Evolutionary conservation across 2,329 filamentous ascomycete genomes (phyloP).

Genomic region (Fusarium chlamydosporum): DNA sequence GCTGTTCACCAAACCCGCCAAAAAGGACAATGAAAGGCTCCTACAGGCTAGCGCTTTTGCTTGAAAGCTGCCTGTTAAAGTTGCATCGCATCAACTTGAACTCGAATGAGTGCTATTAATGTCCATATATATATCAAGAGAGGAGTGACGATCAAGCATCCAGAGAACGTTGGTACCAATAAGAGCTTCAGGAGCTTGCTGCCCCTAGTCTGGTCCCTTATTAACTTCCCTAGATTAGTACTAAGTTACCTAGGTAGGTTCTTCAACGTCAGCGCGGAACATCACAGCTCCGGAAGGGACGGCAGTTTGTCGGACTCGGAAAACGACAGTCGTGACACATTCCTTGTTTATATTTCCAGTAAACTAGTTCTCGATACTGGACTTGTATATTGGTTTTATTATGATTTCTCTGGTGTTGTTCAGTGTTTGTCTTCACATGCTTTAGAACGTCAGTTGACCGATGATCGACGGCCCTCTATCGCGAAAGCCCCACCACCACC

Average conservation of each 20-base stretch:
- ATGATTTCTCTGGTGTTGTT: not conserved
- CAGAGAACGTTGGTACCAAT: slow-evolving; percentile 16
- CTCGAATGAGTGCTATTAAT: no score
- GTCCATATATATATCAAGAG: no score
- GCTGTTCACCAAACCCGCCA: no score
- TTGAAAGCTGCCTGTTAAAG: not conserved
- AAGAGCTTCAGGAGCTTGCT: slow-evolving; percentile 7
- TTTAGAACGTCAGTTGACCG: slow-evolving; percentile 23
- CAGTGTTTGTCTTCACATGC: not conserved
- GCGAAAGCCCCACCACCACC: slow-evolving; percentile 36
- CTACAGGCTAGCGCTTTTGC: no score
- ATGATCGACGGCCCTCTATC: slow-evolving; percentile 2
- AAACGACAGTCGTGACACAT: slow-evolving; percentile 2
- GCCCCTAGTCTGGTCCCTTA: slow-evolving; percentile 9
- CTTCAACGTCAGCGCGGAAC: slow-evolving; percentile 40
- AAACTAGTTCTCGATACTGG: not conserved
- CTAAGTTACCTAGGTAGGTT: no score
- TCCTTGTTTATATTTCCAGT: not conserved
- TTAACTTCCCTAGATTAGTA: no score
- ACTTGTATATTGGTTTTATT: not conserved
- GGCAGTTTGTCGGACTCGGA: slow-evolving; percentile 21
- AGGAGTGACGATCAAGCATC: not conserved
- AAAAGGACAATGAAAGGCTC: no score
- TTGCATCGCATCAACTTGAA: not conserved
- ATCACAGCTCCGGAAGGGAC: slow-evolving; percentile 43